Percentiles rank a stretch among this genome's conserved stretches.
These are phyloP conservation scores for Letharia lupina DNA, from an alignment of 495 filamentous ascomycete genomes.

Conservation along the genomic window DNA sequence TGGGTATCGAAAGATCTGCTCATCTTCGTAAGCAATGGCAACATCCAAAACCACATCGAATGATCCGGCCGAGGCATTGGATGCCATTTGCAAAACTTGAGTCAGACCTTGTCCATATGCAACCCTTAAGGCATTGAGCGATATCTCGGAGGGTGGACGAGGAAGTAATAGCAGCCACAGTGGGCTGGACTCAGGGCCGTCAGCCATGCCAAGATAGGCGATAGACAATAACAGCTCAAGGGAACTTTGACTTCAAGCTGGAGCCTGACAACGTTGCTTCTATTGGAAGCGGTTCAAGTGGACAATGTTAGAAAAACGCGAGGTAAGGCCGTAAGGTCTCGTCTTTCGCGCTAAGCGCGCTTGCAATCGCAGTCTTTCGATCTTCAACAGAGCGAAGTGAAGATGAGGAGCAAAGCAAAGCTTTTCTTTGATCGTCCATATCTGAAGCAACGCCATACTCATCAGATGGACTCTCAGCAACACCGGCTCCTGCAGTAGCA, in stretches of 20 bases:
- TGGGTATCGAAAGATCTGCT: slow-evolving; percentile 22
- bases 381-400: background rate
- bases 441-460: background rate
- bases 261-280: background rate
- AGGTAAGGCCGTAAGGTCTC: background rate
- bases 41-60: slow-evolving; percentile 36
- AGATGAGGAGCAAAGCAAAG: background rate
- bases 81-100: slow-evolving; percentile 30
- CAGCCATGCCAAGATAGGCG: background rate
- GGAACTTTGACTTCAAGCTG: background rate
- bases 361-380: background rate
- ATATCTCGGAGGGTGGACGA: slow-evolving; percentile 34
- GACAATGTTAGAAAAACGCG: background rate
- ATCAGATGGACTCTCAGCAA: background rate
- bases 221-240: background rate
- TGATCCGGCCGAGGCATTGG: slow-evolving; percentile 28
- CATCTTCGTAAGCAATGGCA: slow-evolving; percentile 29
- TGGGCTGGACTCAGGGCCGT: background rate
- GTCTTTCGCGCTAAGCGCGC: slow-evolving; percentile 5
- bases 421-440: background rate
- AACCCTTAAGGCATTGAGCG: slow-evolving; percentile 34
- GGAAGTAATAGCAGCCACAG: slow-evolving; percentile 40
- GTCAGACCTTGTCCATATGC: slow-evolving; percentile 37
- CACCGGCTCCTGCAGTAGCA: background rate
- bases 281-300: background rate